phyloP scores from a whole-genome alignment of 2,329 filamentous ascomycete species.

The Epicoccum sorghinum region DNA sequence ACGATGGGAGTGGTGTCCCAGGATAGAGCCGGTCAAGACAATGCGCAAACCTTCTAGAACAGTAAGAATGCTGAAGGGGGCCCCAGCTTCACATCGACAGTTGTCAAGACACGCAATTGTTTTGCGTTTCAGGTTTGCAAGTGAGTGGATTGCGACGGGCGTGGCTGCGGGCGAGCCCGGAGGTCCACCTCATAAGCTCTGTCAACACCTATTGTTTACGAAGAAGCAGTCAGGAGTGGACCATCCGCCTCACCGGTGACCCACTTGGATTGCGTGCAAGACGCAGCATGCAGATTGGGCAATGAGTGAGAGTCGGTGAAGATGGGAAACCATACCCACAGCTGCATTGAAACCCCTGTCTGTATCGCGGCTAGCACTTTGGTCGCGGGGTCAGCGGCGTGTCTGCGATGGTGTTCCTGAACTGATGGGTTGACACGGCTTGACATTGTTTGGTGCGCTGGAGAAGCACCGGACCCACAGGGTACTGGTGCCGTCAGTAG shows the following conservation, averaged over 20 bases:
- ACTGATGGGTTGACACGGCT: conserved; percentile 7
- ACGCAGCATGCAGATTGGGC: conserved; percentile 23
- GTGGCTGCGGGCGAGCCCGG: conserved; percentile 14
- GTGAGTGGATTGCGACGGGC: not conserved
- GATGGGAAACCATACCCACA: conserved; percentile 15
- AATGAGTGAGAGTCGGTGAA: conserved; percentile 34
- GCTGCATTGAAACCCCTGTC: conserved; percentile 17
- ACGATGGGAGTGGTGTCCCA: not conserved
- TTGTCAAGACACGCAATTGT: conserved; percentile 2
- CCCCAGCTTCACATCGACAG: not conserved
- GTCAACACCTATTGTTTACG: conserved; percentile 2
- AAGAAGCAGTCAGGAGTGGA: conserved; percentile 2
- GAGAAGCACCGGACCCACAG: conserved; percentile 8
- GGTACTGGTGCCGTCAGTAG: conserved; percentile 9
- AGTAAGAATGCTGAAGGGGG: not conserved
- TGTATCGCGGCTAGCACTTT: conserved; percentile 3
- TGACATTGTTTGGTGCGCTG: not conserved
- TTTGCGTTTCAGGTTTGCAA: not conserved
- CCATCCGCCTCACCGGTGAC: conserved; percentile 37
- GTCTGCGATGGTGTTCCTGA: conserved; percentile 7
- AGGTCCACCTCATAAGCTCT: not conserved
- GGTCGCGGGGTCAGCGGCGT: conserved; percentile 7
- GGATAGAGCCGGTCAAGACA: not conserved
- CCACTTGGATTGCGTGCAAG: conserved; percentile 21
- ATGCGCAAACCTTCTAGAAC: not conserved